Base-by-base conservation (phyloP, 441 rosid genomes). In the Dalechampia spathulata region DNA sequence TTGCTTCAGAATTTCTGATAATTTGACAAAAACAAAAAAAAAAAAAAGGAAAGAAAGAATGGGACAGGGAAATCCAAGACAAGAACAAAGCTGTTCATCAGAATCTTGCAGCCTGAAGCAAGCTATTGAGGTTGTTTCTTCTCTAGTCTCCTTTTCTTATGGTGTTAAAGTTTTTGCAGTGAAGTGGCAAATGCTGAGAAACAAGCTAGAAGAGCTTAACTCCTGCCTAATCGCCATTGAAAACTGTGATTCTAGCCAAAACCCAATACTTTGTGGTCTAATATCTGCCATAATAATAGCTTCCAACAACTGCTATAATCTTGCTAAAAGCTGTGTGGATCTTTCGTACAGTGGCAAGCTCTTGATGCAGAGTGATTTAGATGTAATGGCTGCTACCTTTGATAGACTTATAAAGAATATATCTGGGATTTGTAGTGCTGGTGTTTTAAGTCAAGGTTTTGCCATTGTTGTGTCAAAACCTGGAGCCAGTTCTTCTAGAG, bases 361-460 rank as follows among this genome's bases (percentile, higher is more conserved):
- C 16, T 69, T 89, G 78, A 92, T 92, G 97, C 96, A 92, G 75
- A 89, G 97, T 54, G 94, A 89, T 72, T 75, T 92, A 58, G 97
- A 92, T 59, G 73, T 80, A 5, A 60, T 86, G 51, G 75, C 83
- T 3, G 65, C 80, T 1, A 92, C 68, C 55, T 72, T 89, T 46
- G 95, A 83, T 42, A 51, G 52, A 0, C 81, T 78, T 16, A 57
- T 74, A 19, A 80, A 75, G 70, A 75, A 73, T 49, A 74, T 93
- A 21, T 71, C 83, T 39, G 85, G 76, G 72, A 68, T 93, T 70
- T 86, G 81, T 75, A 67, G 78, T 9, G 70, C 84, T 30, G 89
- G 87, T 62, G 65, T 83, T 63, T 60, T 85, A 42, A 70, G 77
- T 40, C 83, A 77, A 15, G 86, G 77, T 2, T 83, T 78, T 20